Percentiles rank a stretch among this genome's conserved stretches.
Conservation (phyloP, 176 grass and related monocot genomes). For the Raddia guianensis region DNA sequence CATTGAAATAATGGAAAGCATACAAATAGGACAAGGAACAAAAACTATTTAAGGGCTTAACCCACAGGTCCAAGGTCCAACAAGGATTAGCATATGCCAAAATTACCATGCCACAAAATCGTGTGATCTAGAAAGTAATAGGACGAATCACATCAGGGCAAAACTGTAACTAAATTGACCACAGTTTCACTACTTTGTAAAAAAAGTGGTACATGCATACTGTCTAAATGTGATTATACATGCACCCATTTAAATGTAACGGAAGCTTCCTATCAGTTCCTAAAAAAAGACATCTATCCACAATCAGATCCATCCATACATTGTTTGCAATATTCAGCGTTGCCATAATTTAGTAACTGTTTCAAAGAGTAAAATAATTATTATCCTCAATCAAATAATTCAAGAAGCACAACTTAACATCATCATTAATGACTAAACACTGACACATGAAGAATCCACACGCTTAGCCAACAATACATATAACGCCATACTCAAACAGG, state of each 20-base stretch:
- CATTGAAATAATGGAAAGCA: not conserved
- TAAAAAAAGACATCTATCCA: not conserved
- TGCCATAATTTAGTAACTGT: not conserved
- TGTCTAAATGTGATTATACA: not conserved
- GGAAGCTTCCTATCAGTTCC: not conserved
- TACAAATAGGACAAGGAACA: not conserved
- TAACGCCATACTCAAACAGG: not conserved
- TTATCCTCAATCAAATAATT: not conserved
- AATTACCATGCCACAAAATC: not conserved
- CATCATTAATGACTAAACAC: slow-evolving; percentile 9
- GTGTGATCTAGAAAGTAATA: not conserved
- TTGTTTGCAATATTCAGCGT: not conserved
- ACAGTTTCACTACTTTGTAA: not conserved
- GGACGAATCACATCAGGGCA: slow-evolving; percentile 4
- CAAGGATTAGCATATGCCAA: not conserved
- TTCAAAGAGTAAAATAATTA: not conserved
- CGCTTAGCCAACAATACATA: not conserved
- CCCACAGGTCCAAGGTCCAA: not conserved
- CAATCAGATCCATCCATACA: not conserved
- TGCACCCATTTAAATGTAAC: not conserved
- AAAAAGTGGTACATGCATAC: not conserved
- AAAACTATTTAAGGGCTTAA: not conserved
- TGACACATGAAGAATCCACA: not conserved
- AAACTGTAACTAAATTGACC: not conserved
- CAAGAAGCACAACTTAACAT: not conserved